Evolutionary conservation across 371 early-diverging fungal species (phyloP).

Genomic region (Amoeboaphelidium protococcarum): DNA sequence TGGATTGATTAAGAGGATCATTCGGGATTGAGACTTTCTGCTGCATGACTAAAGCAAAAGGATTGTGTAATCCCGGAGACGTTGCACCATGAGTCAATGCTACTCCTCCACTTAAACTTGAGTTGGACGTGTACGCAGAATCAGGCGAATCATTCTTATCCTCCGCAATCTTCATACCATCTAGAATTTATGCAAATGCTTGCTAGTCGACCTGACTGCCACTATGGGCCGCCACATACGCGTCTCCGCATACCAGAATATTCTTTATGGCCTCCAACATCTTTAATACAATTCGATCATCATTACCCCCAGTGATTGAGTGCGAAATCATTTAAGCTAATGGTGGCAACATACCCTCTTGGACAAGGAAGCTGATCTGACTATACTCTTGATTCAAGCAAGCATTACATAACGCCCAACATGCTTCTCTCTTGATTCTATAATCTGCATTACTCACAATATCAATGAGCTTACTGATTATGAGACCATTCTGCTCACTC

Average conservation of each 20-base stretch:
- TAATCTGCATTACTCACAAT: conserved; percentile 70
- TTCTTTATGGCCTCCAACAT: background rate
- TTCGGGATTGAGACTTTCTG: too few species aligned
- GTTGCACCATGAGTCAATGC: too few species aligned
- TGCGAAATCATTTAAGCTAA: background rate
- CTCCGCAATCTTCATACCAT: too few species aligned
- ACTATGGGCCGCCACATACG: too few species aligned
- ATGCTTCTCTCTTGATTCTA: conserved; percentile 97
- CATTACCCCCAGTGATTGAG: background rate
- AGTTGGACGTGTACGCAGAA: too few species aligned
- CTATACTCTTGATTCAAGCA: background rate
- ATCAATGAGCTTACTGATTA: conserved; percentile 74
- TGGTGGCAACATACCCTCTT: background rate
- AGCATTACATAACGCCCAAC: conserved; percentile 98
- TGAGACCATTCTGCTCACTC: conserved; percentile 66
- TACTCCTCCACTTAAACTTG: too few species aligned
- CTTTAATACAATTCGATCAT: background rate
- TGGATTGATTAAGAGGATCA: too few species aligned
- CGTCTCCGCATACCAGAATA: background rate
- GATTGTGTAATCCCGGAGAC: too few species aligned
- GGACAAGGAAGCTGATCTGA: background rate
- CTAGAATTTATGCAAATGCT: too few species aligned
- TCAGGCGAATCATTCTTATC: too few species aligned
- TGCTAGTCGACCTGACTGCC: too few species aligned
- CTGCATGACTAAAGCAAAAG: too few species aligned